Evolutionary conservation across 2,329 filamentous ascomycete species (phyloP).

Genomic region (Penicillium hordei): DNA sequence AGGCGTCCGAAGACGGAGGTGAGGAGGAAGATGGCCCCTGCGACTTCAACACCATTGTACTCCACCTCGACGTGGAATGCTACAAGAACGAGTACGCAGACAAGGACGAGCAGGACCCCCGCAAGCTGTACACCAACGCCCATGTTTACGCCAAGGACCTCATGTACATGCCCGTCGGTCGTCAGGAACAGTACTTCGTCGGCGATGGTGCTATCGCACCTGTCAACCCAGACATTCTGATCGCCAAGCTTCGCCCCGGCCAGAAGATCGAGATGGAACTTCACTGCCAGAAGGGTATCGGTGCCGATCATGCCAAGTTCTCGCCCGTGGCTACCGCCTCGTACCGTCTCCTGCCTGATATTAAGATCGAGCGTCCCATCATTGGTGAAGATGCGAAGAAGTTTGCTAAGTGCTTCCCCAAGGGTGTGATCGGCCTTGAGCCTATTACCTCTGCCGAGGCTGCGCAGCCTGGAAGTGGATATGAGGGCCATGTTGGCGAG

Average conservation of each 20-base stretch:
- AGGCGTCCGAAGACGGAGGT: slow-evolving; percentile 63
- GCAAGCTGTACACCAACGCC: slow-evolving; percentile 80
- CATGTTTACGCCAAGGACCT: slow-evolving; percentile 80
- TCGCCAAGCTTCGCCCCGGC: slow-evolving; percentile 88
- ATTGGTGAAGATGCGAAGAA: slow-evolving; percentile 83
- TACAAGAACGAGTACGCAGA: slow-evolving; percentile 72
- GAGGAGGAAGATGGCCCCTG: slow-evolving; percentile 48
- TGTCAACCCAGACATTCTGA: slow-evolving; percentile 86
- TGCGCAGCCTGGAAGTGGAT: slow-evolving; percentile 58
- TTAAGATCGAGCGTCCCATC: slow-evolving; percentile 80
- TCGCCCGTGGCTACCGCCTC: slow-evolving; percentile 92
- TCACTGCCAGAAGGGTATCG: slow-evolving; percentile 94
- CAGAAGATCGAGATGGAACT: slow-evolving; percentile 83
- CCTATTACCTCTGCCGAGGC: slow-evolving; percentile 69
- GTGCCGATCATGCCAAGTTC: slow-evolving; percentile 94
- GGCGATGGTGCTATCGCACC: slow-evolving; percentile 69
- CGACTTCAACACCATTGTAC: slow-evolving; percentile 84
- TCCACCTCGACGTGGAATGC: slow-evolving; percentile 77
- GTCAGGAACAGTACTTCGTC: slow-evolving; percentile 66
- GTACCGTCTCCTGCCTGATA: slow-evolving; percentile 86
- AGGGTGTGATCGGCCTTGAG: slow-evolving; percentile 80
- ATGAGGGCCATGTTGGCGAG: slow-evolving; percentile 74
- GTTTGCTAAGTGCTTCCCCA: slow-evolving; percentile 85
- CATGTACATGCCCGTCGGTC: slow-evolving; percentile 71
- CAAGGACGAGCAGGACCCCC: slow-evolving; percentile 74